Percentiles rank a stretch among this genome's conserved stretches.
Conservation (phyloP, 2,329 filamentous ascomycete genomes). For the Hirsutella rhossiliensis region DNA sequence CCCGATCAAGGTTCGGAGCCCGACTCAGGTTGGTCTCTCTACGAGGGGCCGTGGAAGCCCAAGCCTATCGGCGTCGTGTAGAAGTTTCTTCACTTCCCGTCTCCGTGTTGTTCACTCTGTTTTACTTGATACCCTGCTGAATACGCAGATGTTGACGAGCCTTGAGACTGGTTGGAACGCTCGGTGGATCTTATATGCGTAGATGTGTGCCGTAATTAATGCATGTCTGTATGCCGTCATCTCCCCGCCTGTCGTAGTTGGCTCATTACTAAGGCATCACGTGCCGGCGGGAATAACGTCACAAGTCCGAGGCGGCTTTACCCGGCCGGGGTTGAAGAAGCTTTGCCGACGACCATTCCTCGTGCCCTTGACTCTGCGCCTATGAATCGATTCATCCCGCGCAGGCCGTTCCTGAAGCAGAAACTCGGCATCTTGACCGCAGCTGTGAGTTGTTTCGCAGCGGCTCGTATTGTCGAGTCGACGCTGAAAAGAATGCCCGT, state of each 20-base stretch:
- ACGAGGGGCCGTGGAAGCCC: constrained; percentile 40
- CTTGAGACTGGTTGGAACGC: no score
- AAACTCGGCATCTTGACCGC: constrained; percentile 13
- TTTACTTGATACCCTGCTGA: no score
- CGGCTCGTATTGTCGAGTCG: background rate
- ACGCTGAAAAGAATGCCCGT: background rate
- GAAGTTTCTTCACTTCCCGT: background rate
- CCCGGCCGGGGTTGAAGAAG: background rate
- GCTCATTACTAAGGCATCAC: constrained; percentile 1
- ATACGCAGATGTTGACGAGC: no score
- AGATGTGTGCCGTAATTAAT: no score
- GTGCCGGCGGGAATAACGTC: background rate
- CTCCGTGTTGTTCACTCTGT: no score
- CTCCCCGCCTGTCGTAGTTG: no score
- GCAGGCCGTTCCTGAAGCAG: constrained; percentile 19
- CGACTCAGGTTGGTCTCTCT: constrained; percentile 31
- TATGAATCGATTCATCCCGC: constrained; percentile 31
- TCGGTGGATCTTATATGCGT: no score
- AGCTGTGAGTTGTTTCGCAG: background rate
- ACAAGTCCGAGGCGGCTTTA: background rate
- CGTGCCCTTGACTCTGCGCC: background rate
- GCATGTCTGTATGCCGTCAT: no score
- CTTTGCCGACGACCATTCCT: background rate
- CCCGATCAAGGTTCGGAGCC: constrained; percentile 6
- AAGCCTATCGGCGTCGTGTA: constrained; percentile 46